Percentiles rank a stretch among this genome's conserved stretches.
These are phyloP conservation scores for Candida hispaniensis DNA, from an alignment of 805 yeast genomes.

Conservation along the genomic window DNA sequence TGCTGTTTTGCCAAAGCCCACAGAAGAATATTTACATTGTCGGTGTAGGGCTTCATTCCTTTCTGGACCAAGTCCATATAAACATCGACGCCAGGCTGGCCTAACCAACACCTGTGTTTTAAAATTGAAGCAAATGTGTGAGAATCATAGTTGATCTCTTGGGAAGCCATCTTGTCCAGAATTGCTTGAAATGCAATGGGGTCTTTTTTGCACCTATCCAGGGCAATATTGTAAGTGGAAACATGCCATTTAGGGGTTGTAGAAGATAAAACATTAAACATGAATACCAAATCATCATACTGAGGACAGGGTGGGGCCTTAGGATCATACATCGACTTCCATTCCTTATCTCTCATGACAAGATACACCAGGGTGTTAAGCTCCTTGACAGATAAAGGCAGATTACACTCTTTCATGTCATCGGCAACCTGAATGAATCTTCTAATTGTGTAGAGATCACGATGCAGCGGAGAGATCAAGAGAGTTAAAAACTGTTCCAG, in stretches of 20 bases:
- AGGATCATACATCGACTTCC: constrained; percentile 1
- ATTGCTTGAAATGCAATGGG: background rate
- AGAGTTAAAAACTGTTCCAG: constrained; percentile 5
- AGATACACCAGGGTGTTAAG: constrained; percentile 8
- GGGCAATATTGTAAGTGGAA: constrained; percentile 9
- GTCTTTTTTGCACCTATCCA: constrained; percentile 1
- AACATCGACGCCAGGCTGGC: too few species aligned
- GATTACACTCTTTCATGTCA: background rate
- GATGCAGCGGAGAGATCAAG: constrained; percentile 3
- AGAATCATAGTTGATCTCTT: constrained; percentile 1
- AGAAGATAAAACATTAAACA: background rate
- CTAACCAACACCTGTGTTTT: background rate
- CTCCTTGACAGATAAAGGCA: constrained; percentile 8
- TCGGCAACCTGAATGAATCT: constrained; percentile 1
- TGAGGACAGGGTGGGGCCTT: background rate
- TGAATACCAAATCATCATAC: background rate
- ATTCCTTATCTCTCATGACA: constrained; percentile 1
- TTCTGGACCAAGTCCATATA: background rate
- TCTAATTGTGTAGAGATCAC: constrained; percentile 2
- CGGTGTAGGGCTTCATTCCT: background rate
- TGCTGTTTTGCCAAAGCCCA: too few species aligned
- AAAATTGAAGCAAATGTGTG: constrained; percentile 1
- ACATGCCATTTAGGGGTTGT: constrained; percentile 4
- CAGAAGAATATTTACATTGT: constrained; percentile 3
- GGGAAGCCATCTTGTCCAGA: constrained; percentile 1